Percentiles rank a stretch among this genome's conserved stretches.
phyloP scores from a whole-genome alignment of 805 yeast genomes.

The Nakazawaea ishiwadae region DNA sequence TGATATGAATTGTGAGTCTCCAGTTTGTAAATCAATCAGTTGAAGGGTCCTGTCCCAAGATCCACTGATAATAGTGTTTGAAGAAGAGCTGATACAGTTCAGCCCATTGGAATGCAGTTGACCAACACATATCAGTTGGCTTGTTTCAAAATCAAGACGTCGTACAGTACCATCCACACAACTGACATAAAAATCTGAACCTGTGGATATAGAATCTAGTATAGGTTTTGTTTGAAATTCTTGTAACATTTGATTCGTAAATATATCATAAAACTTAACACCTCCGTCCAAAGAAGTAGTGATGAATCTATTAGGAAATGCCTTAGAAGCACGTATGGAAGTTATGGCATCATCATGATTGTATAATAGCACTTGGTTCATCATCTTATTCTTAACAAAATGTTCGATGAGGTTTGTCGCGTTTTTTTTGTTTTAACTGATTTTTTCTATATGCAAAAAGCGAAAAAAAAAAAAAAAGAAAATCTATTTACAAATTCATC shows the following conservation, averaged over 20 bases:
- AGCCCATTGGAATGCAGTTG: slow-evolving; percentile 36
- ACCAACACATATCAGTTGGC: slow-evolving; percentile 22
- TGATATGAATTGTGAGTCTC: slow-evolving; percentile 16
- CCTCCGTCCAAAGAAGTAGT: slow-evolving; percentile 9
- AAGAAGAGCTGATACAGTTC: slow-evolving; percentile 25
- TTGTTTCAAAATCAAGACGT: slow-evolving; percentile 46
- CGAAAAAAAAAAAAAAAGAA: no score
- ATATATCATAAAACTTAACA: slow-evolving; percentile 4
- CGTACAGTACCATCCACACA: slow-evolving; percentile 51
- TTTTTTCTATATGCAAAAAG: no score
- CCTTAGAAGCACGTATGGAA: background rate
- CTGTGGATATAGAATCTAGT: background rate
- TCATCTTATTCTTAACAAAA: no score
- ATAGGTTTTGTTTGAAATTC: slow-evolving; percentile 2
- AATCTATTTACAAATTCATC: background rate
- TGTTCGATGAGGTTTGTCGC: no score
- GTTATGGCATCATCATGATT: slow-evolving; percentile 5
- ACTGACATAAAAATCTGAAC: slow-evolving; percentile 23
- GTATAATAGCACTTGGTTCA: background rate
- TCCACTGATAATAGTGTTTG: slow-evolving; percentile 41
- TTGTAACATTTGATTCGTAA: background rate
- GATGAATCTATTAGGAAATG: background rate
- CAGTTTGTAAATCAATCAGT: slow-evolving; percentile 37
- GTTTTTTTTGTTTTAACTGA: no score
- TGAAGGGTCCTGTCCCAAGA: slow-evolving; percentile 58